Evolutionary conservation across 805 yeast species (phyloP), one percentile per base, ranked within the genome.

Genomic region (Cyberlindnera veronae): DNA sequence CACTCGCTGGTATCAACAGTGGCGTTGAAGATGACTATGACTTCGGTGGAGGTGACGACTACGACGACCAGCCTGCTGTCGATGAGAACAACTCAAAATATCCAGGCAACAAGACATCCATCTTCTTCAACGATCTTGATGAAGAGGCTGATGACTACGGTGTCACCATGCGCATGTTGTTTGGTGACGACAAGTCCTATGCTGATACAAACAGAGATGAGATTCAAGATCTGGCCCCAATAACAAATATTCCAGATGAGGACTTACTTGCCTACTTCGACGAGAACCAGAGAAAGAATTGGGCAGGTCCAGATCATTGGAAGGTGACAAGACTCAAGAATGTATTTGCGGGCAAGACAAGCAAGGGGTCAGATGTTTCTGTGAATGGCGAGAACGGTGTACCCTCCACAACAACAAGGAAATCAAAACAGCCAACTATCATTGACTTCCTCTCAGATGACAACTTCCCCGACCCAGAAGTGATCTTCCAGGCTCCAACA

Each of bases 301-400:
- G 97, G 96, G 76, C 95, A 21, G 97, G 97, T 8, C 84, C 91
- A 12, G 91, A 86, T 49, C 95, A 87, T 62, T 91, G 97, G 97
- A 84, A 84, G 61, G 83, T 91, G 10, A 67, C 74, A 30, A 74
- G 77, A 12, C 60, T 82, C 34, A 81, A 77, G 52, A 69, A 70
- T 8, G 19, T 38, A 4, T 29, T 41, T 11, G 22, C 28, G n/a
- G 28, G 15, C 27, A 32, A 32, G 24, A 32, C 27, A 18, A 14
- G 5, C 24, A 6, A 21, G 14, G 14, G 16, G 14, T 8, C n/a
- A n/a, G 34, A 32, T n/a, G 11, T 11, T 9, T 14, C 34, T 14
- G 27, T 21, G 19, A 22, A 20, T 14, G 33, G 20, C 6, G 39
- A 29, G 24, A 11, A 23, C 36, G 14, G 36, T 31, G 24, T 18